Conservation (phyloP, 805 yeast genomes). For the Starmera caribaea region DNA sequence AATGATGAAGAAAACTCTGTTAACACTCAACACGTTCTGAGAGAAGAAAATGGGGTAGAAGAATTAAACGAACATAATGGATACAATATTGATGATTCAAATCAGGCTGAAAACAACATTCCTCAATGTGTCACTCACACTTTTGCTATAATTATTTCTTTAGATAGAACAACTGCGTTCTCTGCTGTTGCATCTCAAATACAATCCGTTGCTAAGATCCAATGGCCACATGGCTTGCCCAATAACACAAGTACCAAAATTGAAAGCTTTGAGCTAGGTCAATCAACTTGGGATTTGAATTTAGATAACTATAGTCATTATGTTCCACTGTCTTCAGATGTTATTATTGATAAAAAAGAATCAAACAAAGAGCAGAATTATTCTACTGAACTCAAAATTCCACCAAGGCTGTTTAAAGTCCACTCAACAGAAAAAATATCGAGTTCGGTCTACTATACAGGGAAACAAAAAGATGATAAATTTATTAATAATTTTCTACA, state of each 20-base stretch:
- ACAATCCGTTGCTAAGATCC: conserved; percentile 31
- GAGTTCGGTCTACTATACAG: conserved; percentile 8
- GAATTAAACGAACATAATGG: conserved; percentile 5
- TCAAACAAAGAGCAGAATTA: conserved; percentile 3
- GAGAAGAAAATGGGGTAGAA: conserved; percentile 1
- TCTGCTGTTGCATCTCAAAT: conserved; percentile 32
- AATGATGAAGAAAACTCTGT: not conserved
- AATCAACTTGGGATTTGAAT: conserved; percentile 34
- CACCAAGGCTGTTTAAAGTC: conserved; percentile 4
- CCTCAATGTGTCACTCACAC: conserved; percentile 38
- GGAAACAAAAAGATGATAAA: conserved; percentile 3
- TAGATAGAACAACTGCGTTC: conserved; percentile 29
- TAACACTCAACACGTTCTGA: not conserved
- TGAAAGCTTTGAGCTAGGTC: conserved; percentile 41
- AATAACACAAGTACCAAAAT: conserved; percentile 31
- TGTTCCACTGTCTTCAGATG: conserved; percentile 18
- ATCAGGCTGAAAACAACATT: conserved; percentile 28
- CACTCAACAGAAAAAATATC: conserved; percentile 9
- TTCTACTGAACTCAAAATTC: conserved; percentile 8
- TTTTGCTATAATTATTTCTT: conserved; percentile 39
- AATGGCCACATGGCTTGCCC: conserved; percentile 49
- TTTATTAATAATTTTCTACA: conserved; percentile 1
- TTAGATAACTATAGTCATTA: conserved; percentile 35
- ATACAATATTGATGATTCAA: conserved; percentile 24
- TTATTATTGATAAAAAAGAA: conserved; percentile 11